These are phyloP conservation scores for Babjeviella inositovora DNA, from an alignment of 805 yeast species.

Conservation along the genomic window DNA sequence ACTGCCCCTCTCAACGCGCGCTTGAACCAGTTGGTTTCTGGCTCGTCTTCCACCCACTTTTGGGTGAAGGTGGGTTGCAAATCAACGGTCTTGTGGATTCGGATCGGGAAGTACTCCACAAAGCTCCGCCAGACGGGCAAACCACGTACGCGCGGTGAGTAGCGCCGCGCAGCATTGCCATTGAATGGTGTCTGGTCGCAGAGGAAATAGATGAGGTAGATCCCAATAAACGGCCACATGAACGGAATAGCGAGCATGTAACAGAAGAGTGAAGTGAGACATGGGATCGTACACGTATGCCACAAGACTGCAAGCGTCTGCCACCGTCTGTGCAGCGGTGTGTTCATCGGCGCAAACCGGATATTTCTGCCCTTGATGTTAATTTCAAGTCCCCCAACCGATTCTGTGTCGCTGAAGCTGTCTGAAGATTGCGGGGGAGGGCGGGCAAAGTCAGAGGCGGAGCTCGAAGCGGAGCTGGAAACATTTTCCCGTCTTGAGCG, in stretches of 20 bases:
- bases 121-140: slow-evolving; percentile 53
- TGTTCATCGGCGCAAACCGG: slow-evolving; percentile 35
- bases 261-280: slow-evolving; percentile 36
- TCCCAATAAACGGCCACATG: slow-evolving; percentile 51
- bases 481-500: no score
- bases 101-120: slow-evolving; percentile 68
- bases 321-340: slow-evolving; percentile 39
- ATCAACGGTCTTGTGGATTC: slow-evolving; percentile 48
- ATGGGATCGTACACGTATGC: slow-evolving; percentile 61
- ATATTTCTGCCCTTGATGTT: slow-evolving; percentile 8
- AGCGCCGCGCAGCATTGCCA: slow-evolving; percentile 49
- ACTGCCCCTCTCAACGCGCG: slow-evolving; percentile 1
- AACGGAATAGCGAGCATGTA: slow-evolving; percentile 38
- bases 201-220: slow-evolving; percentile 46
- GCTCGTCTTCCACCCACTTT: slow-evolving; percentile 4
- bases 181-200: slow-evolving; percentile 56
- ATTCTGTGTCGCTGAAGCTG: no score
- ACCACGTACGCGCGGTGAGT: slow-evolving; percentile 39
- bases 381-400: no score
- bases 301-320: slow-evolving; percentile 58
- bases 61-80: slow-evolving; percentile 58
- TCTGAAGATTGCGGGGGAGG: no score
- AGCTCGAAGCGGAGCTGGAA: no score
- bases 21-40: slow-evolving; percentile 2
- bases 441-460: no score